A percentile compares a stretch with the other conserved stretches of the same genome.
These are phyloP conservation scores for Aspergillus wentii DNA, from an alignment of 495 filamentous ascomycete species.

Conservation along the genomic window DNA sequence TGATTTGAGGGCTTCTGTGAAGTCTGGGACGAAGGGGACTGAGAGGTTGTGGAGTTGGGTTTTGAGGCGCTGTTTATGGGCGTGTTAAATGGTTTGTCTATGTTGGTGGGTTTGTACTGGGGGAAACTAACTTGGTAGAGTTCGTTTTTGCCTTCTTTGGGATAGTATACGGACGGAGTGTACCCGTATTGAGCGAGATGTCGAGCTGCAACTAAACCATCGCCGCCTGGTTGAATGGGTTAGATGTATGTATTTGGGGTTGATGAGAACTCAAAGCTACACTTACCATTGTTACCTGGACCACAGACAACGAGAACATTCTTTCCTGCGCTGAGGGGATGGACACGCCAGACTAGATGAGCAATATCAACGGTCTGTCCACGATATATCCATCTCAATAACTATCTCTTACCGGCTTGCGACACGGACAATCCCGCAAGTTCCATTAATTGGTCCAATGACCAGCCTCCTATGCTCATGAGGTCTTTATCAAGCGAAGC, in stretches of 20 bases:
- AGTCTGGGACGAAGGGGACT: constrained; percentile 83
- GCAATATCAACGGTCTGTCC: neutral
- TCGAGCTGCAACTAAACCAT: constrained; percentile 90
- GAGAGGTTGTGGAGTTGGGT: constrained; percentile 79
- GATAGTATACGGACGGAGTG: constrained; percentile 85
- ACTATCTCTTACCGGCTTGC: constrained; percentile 69
- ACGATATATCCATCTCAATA: neutral
- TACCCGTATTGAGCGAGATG: constrained; percentile 96
- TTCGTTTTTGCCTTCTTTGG: constrained; percentile 83
- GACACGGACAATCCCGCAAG: constrained; percentile 89
- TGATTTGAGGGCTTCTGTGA: constrained; percentile 56
- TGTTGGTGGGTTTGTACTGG: neutral
- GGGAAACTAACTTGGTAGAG: constrained; percentile 63
- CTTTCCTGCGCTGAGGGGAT: constrained; percentile 67
- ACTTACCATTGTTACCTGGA: constrained; percentile 85
- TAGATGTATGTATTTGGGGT: too few species aligned
- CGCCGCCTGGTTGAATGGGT: constrained; percentile 58
- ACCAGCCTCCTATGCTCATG: constrained; percentile 89
- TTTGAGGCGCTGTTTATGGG: constrained; percentile 61
- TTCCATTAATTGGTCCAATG: constrained; percentile 96
- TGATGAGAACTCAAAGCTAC: too few species aligned
- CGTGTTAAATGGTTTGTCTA: neutral
- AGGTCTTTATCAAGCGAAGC: constrained; percentile 87
- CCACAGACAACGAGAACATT: constrained; percentile 85
- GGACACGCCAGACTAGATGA: constrained; percentile 68